Evolutionary conservation across 2,329 filamentous ascomycete genomes (phyloP).

Genomic region (Fusarium neocosmosporiellum): DNA sequence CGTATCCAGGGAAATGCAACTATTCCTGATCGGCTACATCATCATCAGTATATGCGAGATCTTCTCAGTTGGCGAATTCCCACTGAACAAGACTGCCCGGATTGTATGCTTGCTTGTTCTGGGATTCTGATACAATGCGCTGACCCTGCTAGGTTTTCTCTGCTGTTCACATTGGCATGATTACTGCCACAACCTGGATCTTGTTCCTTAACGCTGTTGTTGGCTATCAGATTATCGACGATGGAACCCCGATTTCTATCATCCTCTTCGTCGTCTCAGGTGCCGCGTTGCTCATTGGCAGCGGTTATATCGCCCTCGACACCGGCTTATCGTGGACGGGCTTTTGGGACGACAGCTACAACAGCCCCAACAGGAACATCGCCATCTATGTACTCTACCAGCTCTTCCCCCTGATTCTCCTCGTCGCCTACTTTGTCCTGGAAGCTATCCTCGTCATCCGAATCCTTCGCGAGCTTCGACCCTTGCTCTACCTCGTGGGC

Average conservation of each 20-base stretch:
- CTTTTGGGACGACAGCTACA: slow-evolving; percentile 74
- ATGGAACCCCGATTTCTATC: slow-evolving; percentile 87
- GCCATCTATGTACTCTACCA: slow-evolving; percentile 95
- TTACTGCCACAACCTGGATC: slow-evolving; percentile 89
- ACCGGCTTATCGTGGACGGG: slow-evolving; percentile 89
- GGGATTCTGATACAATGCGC: not conserved
- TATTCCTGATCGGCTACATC: slow-evolving; percentile 89
- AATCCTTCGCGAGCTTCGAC: slow-evolving; percentile 86
- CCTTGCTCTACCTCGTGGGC: slow-evolving; percentile 86
- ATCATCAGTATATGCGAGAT: slow-evolving; percentile 95
- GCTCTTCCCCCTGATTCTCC: slow-evolving; percentile 86
- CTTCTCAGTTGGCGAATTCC: slow-evolving; percentile 92
- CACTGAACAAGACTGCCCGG: slow-evolving; percentile 75
- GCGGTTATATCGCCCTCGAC: slow-evolving; percentile 94
- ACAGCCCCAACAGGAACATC: slow-evolving; percentile 79
- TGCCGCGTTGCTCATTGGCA: slow-evolving; percentile 81
- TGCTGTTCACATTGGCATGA: slow-evolving; percentile 89
- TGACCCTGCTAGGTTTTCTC: slow-evolving; percentile 76
- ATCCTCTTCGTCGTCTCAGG: slow-evolving; percentile 80
- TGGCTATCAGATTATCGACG: slow-evolving; percentile 92
- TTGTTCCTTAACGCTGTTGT: slow-evolving; percentile 92
- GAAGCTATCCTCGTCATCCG: slow-evolving; percentile 86
- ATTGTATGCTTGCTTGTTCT: slow-evolving; percentile 65
- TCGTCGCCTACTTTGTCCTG: slow-evolving; percentile 87
- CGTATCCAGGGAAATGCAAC: slow-evolving; percentile 85